A percentile compares a stretch with the other conserved stretches of the same genome.
These are phyloP conservation scores for Exophiala oligosperma DNA, from an alignment of 2,329 filamentous ascomycete species.

Conservation along the genomic window DNA sequence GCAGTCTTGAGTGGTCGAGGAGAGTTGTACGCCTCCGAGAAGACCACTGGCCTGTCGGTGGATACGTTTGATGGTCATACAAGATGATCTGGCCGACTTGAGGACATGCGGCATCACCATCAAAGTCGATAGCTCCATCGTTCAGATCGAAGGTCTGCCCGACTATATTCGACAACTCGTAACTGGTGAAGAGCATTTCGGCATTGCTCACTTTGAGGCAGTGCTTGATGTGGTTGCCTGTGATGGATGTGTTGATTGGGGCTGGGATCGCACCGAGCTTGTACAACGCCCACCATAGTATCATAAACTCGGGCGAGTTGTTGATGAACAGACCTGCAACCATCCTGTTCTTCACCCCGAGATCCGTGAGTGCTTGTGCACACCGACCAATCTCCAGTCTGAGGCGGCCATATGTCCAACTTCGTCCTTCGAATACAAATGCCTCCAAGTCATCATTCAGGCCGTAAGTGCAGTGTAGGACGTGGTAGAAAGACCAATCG, in stretches of 20 bases:
- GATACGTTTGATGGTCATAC: conserved; percentile 21
- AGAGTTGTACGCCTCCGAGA: not conserved
- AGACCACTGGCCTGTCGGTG: not conserved
- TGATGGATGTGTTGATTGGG: conserved; percentile 64
- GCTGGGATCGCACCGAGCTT: conserved; percentile 57
- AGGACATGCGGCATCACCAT: not conserved
- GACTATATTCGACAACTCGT: conserved; percentile 9
- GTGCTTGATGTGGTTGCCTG: conserved; percentile 63
- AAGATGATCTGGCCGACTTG: conserved; percentile 5
- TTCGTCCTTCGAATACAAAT: conserved; percentile 50
- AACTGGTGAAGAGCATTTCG: conserved; percentile 47
- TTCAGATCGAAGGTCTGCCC: conserved; percentile 4
- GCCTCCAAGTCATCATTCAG: conserved; percentile 44
- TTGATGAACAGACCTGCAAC: conserved; percentile 48
- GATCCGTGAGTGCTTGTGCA: conserved; percentile 59
- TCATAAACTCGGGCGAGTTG: conserved; percentile 53
- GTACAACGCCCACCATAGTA: conserved; percentile 44
- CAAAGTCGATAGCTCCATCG: conserved; percentile 1
- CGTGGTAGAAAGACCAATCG: conserved; percentile 63
- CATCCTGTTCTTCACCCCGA: conserved; percentile 42
- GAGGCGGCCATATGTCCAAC: conserved; percentile 51
- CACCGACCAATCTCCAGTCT: conserved; percentile 59
- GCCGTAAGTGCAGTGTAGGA: conserved; percentile 58
- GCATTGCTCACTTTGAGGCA: conserved; percentile 61
- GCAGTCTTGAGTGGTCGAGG: not conserved